Evolutionary conservation across 495 filamentous ascomycete genomes (phyloP), one percentile per base, ranked within the genome.

Genomic region (Immersiella caudata): DNA sequence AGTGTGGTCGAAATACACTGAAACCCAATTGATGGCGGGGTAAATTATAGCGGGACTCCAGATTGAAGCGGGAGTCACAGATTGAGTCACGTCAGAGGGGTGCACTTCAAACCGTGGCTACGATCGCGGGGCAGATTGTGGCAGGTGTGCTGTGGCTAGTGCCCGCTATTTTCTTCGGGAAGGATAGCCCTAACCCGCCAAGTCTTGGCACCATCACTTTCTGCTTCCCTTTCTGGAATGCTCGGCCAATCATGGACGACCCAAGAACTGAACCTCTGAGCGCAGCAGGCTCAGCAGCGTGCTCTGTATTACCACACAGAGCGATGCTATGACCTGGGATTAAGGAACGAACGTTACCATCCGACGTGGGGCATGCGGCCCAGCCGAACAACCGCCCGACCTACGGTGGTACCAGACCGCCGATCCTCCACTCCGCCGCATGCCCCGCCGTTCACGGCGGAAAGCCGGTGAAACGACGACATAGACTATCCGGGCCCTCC

Each of bases 1-100:
- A 46, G 14, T 14, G 9, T 12, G 9, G 40, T 46, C 40, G 40
- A 25, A 57, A 24, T 18, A 25, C 54, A 57, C 54, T 57, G 54
- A 57, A 55, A 57, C 54, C 54, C 54, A 57, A 57, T 57, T 57
- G 54, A 57, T 27, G 22, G 54, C 54, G 54, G 54, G 54, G 54
- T 57, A 57, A 57, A 25, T n/a, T n/a, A n/a, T 57, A 57, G 29
- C 29, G 29, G 29, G 29, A 33, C 29, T 4, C 29, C n/a, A n/a
- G n/a, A n/a, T n/a, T n/a, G n/a, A 55, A 21, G 54, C 26, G 14
- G 12, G 22, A 26, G 22, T 57, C 40, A 46, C 40, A 40, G 62
- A 54, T 24, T 56, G 51, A 49, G 24, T 54, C 40, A 46, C 40
- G 40, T 24, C 20, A 57, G 54, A 26, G 22, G 26, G 22, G 26